phyloP scores from a whole-genome alignment of 2,329 filamentous ascomycete species.

The Trichocomaceae sp. region DNA sequence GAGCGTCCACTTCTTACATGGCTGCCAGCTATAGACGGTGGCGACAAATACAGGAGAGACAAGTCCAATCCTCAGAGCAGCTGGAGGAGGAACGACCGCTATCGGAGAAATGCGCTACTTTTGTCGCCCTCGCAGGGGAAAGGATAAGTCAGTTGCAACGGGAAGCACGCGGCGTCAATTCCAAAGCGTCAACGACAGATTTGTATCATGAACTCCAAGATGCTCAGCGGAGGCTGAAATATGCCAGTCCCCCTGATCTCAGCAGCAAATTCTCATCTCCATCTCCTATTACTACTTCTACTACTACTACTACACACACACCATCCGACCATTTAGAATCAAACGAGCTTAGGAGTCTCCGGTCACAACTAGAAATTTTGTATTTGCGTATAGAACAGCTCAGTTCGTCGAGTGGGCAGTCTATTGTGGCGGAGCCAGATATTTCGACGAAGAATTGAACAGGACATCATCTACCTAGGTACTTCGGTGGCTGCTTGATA shows the following conservation, averaged over 20 bases:
- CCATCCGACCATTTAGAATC: neutral
- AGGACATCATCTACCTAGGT: too few relatives aligned
- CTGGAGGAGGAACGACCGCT: constrained; percentile 10
- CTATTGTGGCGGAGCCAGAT: constrained; percentile 3
- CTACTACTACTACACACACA: neutral
- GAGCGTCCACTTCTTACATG: neutral
- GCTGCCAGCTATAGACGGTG: constrained; percentile 20
- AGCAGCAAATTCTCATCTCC: too few relatives aligned
- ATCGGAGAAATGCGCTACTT: constrained; percentile 30
- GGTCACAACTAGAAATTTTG: constrained; percentile 1
- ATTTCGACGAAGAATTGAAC: too few relatives aligned
- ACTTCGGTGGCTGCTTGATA: too few relatives aligned
- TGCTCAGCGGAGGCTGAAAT: neutral
- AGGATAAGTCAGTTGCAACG: constrained; percentile 20
- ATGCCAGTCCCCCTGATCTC: neutral
- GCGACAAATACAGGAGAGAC: constrained; percentile 19
- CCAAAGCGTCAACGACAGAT: neutral
- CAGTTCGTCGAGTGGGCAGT: neutral
- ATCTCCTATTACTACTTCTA: too few relatives aligned
- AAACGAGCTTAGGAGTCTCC: constrained; percentile 1
- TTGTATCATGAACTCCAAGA: neutral
- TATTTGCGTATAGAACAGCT: constrained; percentile 4
- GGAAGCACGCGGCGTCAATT: neutral
- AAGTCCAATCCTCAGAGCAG: constrained; percentile 13
- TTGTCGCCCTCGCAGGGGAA: constrained; percentile 25